Base-by-base conservation (phyloP, 2,329 filamentous ascomycete genomes). In the Blastomyces silverae region DNA sequence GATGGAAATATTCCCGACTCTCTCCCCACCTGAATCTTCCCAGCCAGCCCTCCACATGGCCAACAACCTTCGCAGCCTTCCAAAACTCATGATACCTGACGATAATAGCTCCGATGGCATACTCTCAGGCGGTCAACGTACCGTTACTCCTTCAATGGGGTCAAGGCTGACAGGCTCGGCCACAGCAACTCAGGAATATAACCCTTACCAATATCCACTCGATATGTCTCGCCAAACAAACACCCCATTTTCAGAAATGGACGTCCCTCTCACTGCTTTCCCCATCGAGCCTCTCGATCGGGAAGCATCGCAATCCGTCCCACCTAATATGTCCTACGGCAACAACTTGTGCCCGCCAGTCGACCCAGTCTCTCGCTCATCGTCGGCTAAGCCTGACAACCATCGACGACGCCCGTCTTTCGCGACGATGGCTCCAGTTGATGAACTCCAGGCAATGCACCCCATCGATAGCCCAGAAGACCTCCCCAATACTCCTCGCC, bases 321-420 rank as follows among this genome's bases (percentile, higher is more conserved):
- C 93, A 55, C 93, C 93, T 7, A 88, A 96, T 78, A 96, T 97
- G 92, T 88, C 86, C 74, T 96, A 89, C 80, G 85, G 87, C 42
- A 75, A 80, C 66, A 74, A 68, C 5, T 60, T 62, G 31, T 55
- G 73, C 65, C 71, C 75, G 67, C 69, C 65, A 28, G 65, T 67
- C 34, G 79, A 83, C 52, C 81, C 81, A 61, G 73, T 82, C 52
- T 69, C 76, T 67, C 81, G 83, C 58, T 74, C 77, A 48, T 71
- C 74, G 39, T 80, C 80, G 6, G 79, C 77, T 20, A 73, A 74
- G 28, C 69, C 71, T 10, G 77, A 80, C 28, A 79, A 78, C 69
- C 77, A 72, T 37, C 69, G 71, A 5, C 67, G 71, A 44, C 68
- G 68, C 22, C 70, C 69, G 17, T 70, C 71, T 42, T 71, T 72